Percentiles rank a stretch among this genome's conserved stretches.
Evolutionary conservation across 495 filamentous ascomycete species (phyloP).

Genomic region (Penicillium canariense): DNA sequence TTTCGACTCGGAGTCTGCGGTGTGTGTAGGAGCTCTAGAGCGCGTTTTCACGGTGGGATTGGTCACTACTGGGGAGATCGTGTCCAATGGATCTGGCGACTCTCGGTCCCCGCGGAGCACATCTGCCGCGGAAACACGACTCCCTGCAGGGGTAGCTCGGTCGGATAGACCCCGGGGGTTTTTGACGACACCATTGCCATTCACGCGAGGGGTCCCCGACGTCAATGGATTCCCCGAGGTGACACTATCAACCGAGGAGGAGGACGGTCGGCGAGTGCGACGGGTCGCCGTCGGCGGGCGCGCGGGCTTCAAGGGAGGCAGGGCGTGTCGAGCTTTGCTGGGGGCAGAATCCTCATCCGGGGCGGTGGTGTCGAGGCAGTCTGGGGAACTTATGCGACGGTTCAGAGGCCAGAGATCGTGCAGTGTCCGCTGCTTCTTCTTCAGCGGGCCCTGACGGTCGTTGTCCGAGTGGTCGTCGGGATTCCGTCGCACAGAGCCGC

Average conservation of each 20-base stretch:
- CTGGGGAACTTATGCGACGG: slow-evolving; percentile 40
- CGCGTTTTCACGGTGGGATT: slow-evolving; percentile 11
- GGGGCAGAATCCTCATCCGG: slow-evolving; percentile 13
- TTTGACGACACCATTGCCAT: slow-evolving; percentile 19
- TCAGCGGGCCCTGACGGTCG: slow-evolving; percentile 25
- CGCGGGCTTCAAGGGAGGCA: slow-evolving; percentile 20
- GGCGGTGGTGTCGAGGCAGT: slow-evolving; percentile 37
- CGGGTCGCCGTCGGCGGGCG: slow-evolving; percentile 21
- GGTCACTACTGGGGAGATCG: slow-evolving; percentile 30
- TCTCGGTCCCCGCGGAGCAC: slow-evolving; percentile 20
- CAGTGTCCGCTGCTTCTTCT: slow-evolving; percentile 33
- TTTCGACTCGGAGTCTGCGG: slow-evolving; percentile 8
- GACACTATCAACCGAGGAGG: slow-evolving; percentile 21
- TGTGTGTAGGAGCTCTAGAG: slow-evolving; percentile 3
- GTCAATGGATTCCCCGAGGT: slow-evolving; percentile 18
- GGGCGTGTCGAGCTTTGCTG: slow-evolving; percentile 21
- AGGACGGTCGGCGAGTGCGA: slow-evolving; percentile 21
- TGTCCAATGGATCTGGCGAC: slow-evolving; percentile 43
- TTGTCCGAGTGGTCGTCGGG: slow-evolving; percentile 22
- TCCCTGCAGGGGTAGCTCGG: slow-evolving; percentile 10
- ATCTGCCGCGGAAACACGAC: slow-evolving; percentile 4
- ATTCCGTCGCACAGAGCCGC: slow-evolving; percentile 36
- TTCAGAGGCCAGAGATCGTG: slow-evolving; percentile 17
- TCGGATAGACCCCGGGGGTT: slow-evolving; percentile 13
- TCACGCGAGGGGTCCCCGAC: slow-evolving; percentile 20